These are phyloP conservation scores for Hypoxylon sp. DNA, from an alignment of 2,329 filamentous ascomycete genomes.

Conservation along the genomic window DNA sequence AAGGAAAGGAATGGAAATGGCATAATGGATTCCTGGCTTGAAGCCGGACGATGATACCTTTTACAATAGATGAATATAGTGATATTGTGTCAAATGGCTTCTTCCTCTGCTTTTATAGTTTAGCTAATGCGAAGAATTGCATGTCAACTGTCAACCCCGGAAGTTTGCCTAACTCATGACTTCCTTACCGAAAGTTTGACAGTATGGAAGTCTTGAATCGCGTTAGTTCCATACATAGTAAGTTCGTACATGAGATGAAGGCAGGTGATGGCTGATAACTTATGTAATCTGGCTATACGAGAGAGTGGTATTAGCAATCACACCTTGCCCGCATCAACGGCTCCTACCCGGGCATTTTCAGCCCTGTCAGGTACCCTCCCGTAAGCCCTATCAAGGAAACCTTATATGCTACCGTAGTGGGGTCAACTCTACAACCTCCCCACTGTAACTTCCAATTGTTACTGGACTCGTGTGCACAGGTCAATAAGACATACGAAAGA, in stretches of 20 bases:
- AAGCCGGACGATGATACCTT: conserved; percentile 38
- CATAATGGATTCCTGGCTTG: conserved; percentile 38
- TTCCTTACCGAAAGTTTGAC: conserved; percentile 20
- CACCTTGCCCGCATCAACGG: background rate
- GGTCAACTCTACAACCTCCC: conserved; percentile 20
- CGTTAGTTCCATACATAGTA: background rate
- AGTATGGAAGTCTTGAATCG: background rate
- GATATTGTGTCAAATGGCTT: conserved; percentile 15
- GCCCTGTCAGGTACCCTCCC: conserved; percentile 9
- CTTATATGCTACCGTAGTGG: conserved; percentile 22
- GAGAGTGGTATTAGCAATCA: background rate
- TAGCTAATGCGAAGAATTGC: conserved; percentile 3
- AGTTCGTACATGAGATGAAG: conserved; percentile 12
- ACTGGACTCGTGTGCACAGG: conserved; percentile 30
- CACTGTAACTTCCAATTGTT: conserved; percentile 27
- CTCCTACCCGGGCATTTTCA: conserved; percentile 4
- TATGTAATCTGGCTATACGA: conserved; percentile 9
- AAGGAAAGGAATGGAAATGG: conserved; percentile 24
- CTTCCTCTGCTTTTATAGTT: background rate
- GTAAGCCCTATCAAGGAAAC: conserved; percentile 5
- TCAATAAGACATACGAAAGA: conserved; percentile 32
- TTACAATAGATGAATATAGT: conserved; percentile 35
- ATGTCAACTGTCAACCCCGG: background rate
- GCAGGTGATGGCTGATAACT: background rate
- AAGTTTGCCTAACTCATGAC: conserved; percentile 1